Percentiles rank a stretch among this genome's conserved stretches.
These are phyloP conservation scores for Aphanomyces invadans DNA, from an alignment of 352 stramenopile genomes.

Conservation along the genomic window DNA sequence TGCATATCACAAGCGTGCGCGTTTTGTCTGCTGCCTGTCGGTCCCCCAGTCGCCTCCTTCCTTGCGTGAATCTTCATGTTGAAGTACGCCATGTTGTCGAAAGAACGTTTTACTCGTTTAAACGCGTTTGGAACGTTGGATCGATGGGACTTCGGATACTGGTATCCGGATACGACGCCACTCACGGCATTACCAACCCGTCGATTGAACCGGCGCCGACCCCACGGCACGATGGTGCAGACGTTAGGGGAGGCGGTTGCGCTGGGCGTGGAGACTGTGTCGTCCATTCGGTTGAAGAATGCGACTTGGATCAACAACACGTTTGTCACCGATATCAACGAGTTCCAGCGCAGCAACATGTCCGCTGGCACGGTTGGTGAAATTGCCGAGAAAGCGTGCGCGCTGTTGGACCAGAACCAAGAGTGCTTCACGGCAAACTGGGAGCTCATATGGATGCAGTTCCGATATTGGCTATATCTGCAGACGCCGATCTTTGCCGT, in stretches of 20 bases:
- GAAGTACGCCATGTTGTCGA: too few species aligned
- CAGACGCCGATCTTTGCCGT: conserved; percentile 58
- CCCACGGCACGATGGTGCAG: conserved; percentile 3
- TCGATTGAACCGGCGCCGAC: neutral
- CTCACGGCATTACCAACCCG: neutral
- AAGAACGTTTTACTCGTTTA: too few species aligned
- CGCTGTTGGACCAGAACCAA: conserved; percentile 43
- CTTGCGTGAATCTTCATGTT: too few species aligned
- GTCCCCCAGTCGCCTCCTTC: too few species aligned
- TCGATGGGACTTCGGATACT: too few species aligned
- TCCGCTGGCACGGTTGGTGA: neutral
- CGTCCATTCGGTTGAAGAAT: conserved; percentile 9
- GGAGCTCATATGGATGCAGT: conserved; percentile 72
- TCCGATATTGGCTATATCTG: conserved; percentile 71
- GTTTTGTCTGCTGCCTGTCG: too few species aligned
- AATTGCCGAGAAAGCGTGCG: conserved; percentile 33
- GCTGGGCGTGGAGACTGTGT: neutral
- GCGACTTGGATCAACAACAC: conserved; percentile 20
- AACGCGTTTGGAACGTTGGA: too few species aligned
- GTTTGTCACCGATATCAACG: conserved; percentile 10
- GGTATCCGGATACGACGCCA: neutral
- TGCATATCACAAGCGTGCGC: too few species aligned
- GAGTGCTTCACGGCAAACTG: conserved; percentile 75
- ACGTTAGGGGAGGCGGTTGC: neutral
- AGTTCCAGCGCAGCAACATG: conserved; percentile 1